Evolutionary conservation across 805 yeast genomes (phyloP), one percentile per base, ranked within the genome.

Genomic region (Lachancea fermentati): DNA sequence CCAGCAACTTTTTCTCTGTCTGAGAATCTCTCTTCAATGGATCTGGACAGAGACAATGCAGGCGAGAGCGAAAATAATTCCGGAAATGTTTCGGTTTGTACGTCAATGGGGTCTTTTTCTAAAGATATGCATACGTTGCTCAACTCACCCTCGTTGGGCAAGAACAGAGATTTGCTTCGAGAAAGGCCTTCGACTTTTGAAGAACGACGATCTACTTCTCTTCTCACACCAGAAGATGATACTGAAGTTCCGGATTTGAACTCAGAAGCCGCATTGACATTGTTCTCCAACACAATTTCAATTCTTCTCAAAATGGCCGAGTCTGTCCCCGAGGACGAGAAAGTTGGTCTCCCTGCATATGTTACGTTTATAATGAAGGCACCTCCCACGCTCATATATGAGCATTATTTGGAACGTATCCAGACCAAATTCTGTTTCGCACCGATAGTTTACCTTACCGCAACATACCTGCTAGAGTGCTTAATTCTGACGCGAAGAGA

Each of bases 391-490:
- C 37, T 60, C 13, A 43, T 55, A 5, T 55, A 44, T 22, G 37
- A 43, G 30, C 49, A 52, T 18, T 51, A 57, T 9, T 37, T 60
- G 19, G 35, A 47, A 2, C 44, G 65, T 30, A 52, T 60, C 3
- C 61, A 60, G 19, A 33, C 54, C 15, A 60, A 59, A 48, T 60
- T 63, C 39, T 43, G 49, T 39, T 57, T 51, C 17, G 50, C 55
- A 4, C 39, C 61, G 4, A 44, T 49, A 3, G 52, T 59, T 11
- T 60, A 54, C 40, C 39, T 59, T 11, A 46, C 56, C 18, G 48
- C 62, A 1, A 42, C 58, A 1, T 53, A 47, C 33, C 39, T 60
- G 28, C 36, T 60, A 18, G 57, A 56, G 34, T 42, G 41, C 1
- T 25, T 55, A n/a, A 39, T 52, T 13, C 41, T 57, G 1, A 42